These are phyloP conservation scores for Ascobolus immersus DNA, from an alignment of 495 filamentous ascomycete species.

Conservation along the genomic window DNA sequence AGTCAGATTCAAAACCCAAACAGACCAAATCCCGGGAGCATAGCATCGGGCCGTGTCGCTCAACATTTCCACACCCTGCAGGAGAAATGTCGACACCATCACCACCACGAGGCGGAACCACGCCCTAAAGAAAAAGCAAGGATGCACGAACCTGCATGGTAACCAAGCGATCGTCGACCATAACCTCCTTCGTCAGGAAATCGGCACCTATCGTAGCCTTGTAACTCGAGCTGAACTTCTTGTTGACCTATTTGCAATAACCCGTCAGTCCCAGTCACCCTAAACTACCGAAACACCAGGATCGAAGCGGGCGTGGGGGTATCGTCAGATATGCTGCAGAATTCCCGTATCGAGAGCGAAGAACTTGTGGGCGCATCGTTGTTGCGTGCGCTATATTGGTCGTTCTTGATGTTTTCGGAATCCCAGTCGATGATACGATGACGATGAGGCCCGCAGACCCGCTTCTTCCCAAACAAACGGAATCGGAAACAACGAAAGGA, in stretches of 20 bases:
- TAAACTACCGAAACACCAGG: background rate
- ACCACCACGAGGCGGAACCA: background rate
- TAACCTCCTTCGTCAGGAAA: constrained; percentile 92
- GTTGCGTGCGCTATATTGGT: too few relatives aligned
- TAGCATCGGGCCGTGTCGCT: too few relatives aligned
- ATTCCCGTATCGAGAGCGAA: too few relatives aligned
- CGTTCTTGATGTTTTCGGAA: too few relatives aligned
- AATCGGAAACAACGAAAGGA: background rate
- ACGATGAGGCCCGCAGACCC: background rate
- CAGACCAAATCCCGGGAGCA: background rate
- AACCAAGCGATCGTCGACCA: constrained; percentile 88
- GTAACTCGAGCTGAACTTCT: constrained; percentile 98
- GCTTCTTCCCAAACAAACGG: background rate
- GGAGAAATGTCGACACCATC: constrained; percentile 4
- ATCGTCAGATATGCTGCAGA: too few relatives aligned
- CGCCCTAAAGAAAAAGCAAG: constrained; percentile 1
- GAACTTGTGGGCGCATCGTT: too few relatives aligned
- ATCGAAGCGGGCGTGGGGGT: background rate
- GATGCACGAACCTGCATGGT: constrained; percentile 69
- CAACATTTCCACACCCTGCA: constrained; percentile 9
- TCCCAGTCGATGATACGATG: too few relatives aligned
- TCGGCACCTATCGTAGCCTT: constrained; percentile 98
- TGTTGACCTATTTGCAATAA: constrained; percentile 72
- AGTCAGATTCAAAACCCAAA: background rate
- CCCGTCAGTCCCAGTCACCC: constrained; percentile 2